A percentile compares a stretch with the other conserved stretches of the same genome.
phyloP scores from a whole-genome alignment of 2,329 filamentous ascomycete species.

The Malbranchea zuffiana region DNA sequence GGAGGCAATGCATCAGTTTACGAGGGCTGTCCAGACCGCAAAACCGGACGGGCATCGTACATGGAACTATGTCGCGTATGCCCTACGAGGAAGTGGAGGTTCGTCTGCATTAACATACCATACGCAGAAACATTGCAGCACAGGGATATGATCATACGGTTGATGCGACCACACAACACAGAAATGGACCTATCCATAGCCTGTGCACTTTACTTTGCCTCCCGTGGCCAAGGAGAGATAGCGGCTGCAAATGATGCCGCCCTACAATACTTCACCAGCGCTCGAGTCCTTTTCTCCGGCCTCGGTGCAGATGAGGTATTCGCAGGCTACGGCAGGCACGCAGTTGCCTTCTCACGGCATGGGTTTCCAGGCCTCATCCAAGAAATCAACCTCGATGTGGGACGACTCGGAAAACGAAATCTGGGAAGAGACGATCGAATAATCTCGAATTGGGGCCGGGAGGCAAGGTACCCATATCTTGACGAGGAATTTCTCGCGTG shows the following conservation, averaged over 20 bases:
- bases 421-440: conserved; percentile 87
- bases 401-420: conserved; percentile 82
- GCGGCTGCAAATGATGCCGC: conserved; percentile 20
- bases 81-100: conserved; percentile 64
- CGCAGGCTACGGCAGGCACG: conserved; percentile 80
- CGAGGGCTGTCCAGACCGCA: conserved; percentile 78
- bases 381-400: conserved; percentile 76
- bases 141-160: conserved; percentile 54
- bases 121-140: conserved; percentile 63
- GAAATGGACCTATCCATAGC: conserved; percentile 98
- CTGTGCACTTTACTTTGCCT: conserved; percentile 87
- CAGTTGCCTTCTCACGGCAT: conserved; percentile 57
- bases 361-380: conserved; percentile 63
- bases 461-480: conserved; percentile 81
- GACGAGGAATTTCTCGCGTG: conserved; percentile 79
- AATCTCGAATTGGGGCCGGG: conserved; percentile 78
- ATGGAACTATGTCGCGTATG: conserved; percentile 62
- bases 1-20: conserved; percentile 39
- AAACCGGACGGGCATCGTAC: conserved; percentile 72
- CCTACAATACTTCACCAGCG: conserved; percentile 52
- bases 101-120: conserved; percentile 68
- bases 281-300: conserved; percentile 79
- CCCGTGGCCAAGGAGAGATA: conserved; percentile 55
- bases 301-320: conserved; percentile 95
- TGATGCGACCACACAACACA: conserved; percentile 90